phyloP scores from a whole-genome alignment of 495 filamentous ascomycete genomes.

The Neurospora pannonica region DNA sequence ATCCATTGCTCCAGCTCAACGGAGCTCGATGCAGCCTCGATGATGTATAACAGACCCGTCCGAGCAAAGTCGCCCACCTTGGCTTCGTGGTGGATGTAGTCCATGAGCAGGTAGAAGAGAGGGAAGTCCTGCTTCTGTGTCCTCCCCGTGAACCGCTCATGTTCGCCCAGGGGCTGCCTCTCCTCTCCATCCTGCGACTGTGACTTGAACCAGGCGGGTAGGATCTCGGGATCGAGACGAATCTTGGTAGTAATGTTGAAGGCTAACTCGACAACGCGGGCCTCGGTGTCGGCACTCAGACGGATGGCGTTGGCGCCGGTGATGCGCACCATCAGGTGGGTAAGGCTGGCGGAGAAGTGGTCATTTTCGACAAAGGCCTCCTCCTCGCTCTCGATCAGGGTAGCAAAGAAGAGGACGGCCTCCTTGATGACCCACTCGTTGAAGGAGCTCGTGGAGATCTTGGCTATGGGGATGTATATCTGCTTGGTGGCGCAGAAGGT shows the following conservation, averaged over 20 bases:
- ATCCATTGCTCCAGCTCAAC: slow-evolving; percentile 85
- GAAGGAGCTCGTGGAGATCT: slow-evolving; percentile 70
- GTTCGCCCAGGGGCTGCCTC: slow-evolving; percentile 29
- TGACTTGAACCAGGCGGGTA: slow-evolving; percentile 79
- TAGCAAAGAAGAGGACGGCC: slow-evolving; percentile 76
- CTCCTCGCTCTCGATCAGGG: slow-evolving; percentile 90
- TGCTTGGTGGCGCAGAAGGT: slow-evolving; percentile 72
- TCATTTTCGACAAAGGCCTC: slow-evolving; percentile 83
- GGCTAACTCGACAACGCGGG: slow-evolving; percentile 76
- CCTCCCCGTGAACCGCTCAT: slow-evolving; percentile 68
- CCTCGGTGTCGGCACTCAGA: slow-evolving; percentile 62
- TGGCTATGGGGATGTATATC: slow-evolving; percentile 76
- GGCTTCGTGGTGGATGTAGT: slow-evolving; percentile 92
- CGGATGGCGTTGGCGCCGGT: slow-evolving; percentile 51
- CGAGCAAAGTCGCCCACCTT: slow-evolving; percentile 94
- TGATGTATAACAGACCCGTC: slow-evolving; percentile 89
- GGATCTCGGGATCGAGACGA: slow-evolving; percentile 70
- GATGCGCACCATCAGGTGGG: slow-evolving; percentile 66
- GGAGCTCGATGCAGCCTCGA: slow-evolving; percentile 82
- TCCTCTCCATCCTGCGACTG: slow-evolving; percentile 35
- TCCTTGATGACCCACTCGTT: slow-evolving; percentile 72
- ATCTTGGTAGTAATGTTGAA: slow-evolving; percentile 96
- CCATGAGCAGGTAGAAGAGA: slow-evolving; percentile 86
- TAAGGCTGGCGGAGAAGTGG: slow-evolving; percentile 72
- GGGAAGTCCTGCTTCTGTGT: slow-evolving; percentile 92